Base-by-base conservation (phyloP, 2,329 filamentous ascomycete species). In the Didymella sp. region DNA sequence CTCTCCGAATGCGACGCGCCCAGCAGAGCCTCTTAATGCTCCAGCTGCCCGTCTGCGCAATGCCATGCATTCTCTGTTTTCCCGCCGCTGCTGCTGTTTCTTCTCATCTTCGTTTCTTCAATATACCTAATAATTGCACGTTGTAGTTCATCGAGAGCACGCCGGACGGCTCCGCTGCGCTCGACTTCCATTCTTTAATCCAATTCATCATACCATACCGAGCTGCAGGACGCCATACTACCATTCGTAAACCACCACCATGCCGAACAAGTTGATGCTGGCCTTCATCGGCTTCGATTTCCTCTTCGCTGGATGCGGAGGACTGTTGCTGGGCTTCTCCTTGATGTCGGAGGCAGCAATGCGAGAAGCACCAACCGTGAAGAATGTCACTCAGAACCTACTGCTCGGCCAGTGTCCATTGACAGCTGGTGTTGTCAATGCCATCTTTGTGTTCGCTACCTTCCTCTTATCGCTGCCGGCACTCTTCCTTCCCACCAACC, bases 401-500 rank as follows among this genome's bases (percentile, higher is more conserved):
- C 72, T 87, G 47, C 77, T 86, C 48, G 71, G 73, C 48, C 74
- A 81, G 68, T 82, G 81, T 68, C 84, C 84, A 21, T 71, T 85
- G 56, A 82, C 76, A 84, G 89, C 87, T 49, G 89, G 87, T 57
- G 86, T 93, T 61, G 87, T 83, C 70, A 93, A 93, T 74, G 85
- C 87, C 59, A 81, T 87, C 68, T 80, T 93, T 69, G 84, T 92
- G 72, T 87, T 94, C 74, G 70, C 86, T 66, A 87, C 88, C 22
- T 92, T 92, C 75, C 68, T 88, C 52, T 73, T 87, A 59, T 89
- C 89, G 6, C 77, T 95, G 15, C 89, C 89, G 3, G 89, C 85
- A n/a, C 79, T 94, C 52, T 81, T 88, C 60, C 85, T 89, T 57
- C 85, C 86, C 5, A 85, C 82, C 46, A 84, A 83, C 47, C 84